phyloP scores from a whole-genome alignment of 2,329 filamentous ascomycete species.

The Aureobasidium sp. region DNA sequence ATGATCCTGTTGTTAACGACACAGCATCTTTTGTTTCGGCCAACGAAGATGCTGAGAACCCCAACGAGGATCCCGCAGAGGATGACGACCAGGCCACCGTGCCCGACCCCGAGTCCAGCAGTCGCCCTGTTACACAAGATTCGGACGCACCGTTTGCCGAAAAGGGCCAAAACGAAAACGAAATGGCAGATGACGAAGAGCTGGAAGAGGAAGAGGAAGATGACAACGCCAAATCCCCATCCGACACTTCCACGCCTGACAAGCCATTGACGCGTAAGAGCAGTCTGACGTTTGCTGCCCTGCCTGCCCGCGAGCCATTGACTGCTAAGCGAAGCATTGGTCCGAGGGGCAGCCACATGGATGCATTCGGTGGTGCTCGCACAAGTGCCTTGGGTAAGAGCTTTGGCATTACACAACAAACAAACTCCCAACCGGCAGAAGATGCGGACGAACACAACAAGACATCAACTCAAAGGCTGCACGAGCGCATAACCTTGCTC shows the following conservation, averaged over 20 bases:
- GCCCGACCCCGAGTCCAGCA: conserved; percentile 14
- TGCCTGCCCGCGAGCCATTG: conserved; percentile 84
- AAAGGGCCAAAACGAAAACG: conserved; percentile 13
- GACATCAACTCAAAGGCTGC: conserved; percentile 85
- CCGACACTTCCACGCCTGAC: conserved; percentile 65
- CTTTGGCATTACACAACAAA: conserved; percentile 48
- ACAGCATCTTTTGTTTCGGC: conserved; percentile 41
- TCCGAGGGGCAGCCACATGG: conserved; percentile 66
- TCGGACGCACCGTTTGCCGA: conserved; percentile 10
- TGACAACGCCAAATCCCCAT: conserved; percentile 44
- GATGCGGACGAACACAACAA: conserved; percentile 62
- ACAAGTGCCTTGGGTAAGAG: conserved; percentile 68
- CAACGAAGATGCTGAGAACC: conserved; percentile 32
- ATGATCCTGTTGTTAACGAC: conserved; percentile 8
- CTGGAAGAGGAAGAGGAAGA: conserved; percentile 37
- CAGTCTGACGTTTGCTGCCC: conserved; percentile 86
- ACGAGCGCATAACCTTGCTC: conserved; percentile 81
- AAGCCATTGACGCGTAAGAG: conserved; percentile 79
- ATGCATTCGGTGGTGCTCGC: conserved; percentile 42
- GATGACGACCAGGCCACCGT: conserved; percentile 27
- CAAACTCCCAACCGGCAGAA: conserved; percentile 27
- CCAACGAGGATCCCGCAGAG: conserved; percentile 16
- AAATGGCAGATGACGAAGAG: conserved; percentile 23
- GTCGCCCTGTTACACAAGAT: background rate
- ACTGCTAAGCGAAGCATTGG: conserved; percentile 76